These are phyloP conservation scores for Penicillium vulpinum DNA, from an alignment of 2,329 filamentous ascomycete species.

Conservation along the genomic window DNA sequence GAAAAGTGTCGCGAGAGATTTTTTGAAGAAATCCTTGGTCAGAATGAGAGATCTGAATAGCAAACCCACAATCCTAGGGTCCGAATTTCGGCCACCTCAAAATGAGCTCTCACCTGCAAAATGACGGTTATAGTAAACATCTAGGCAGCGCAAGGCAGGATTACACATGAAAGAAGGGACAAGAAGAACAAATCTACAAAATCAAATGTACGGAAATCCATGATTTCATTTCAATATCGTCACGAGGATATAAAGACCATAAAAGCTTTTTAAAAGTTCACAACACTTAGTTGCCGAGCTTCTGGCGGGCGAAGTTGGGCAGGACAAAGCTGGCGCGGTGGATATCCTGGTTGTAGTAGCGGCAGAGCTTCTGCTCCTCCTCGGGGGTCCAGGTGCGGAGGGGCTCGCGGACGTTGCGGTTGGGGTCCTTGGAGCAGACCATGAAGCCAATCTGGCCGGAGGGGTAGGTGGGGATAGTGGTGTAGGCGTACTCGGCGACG, in stretches of 20 bases:
- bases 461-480: slow-evolving; percentile 96
- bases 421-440: slow-evolving; percentile 96
- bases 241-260: slow-evolving; percentile 12
- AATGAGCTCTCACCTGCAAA: neutral
- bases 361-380: slow-evolving; percentile 90
- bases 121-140: neutral
- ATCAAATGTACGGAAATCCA: slow-evolving; percentile 1
- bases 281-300: slow-evolving; percentile 41
- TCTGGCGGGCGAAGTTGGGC: slow-evolving; percentile 88
- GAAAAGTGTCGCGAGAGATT: neutral
- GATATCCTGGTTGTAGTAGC: slow-evolving; percentile 96
- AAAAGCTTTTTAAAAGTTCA: slow-evolving; percentile 10
- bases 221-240: slow-evolving; percentile 17
- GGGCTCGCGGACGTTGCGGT: slow-evolving; percentile 79
- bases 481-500: slow-evolving; percentile 97
- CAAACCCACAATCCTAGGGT: neutral
- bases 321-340: slow-evolving; percentile 93
- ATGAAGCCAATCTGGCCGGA: slow-evolving; percentile 99
- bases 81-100: neutral
- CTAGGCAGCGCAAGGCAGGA: neutral
- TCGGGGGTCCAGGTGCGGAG: slow-evolving; percentile 77
- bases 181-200: neutral
- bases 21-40: no score
- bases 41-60: neutral
- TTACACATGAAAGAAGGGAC: neutral